Base-by-base conservation (phyloP, 768 basidiomycete genomes). In the Russula dissimulans region DNA sequence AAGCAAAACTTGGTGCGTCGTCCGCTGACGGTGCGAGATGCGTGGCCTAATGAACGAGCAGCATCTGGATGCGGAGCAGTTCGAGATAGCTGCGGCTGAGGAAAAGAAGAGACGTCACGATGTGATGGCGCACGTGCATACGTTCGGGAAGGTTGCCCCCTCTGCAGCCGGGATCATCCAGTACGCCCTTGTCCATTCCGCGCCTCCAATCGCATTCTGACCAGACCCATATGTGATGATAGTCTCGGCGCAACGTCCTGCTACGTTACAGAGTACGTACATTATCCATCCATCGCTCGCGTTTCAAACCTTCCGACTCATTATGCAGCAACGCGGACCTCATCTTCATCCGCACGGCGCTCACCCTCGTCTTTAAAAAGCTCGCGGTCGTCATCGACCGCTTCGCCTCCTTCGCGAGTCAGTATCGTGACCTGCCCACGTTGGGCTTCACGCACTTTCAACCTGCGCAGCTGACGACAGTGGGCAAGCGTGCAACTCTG, bases 41-140 rank as follows among this genome's bases (percentile, higher is more conserved):
- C 4, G 3, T 10, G 5, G 1, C 34, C 34, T 10, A 6, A 34
- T 1, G 7, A 51, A 58, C 39, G 18, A 39, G 12, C 67, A 95
- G 93, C 71, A 87, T 48, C 74, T 98, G 34, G 92, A 93, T 57
- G 86, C 83, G 11, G 83, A 87, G 50, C 97, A 99, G 75, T 95
- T 98, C 69, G 87, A 86, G 64, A 79, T 90, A 55, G 97, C 97
- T 1, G 95, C 93, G 0, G 76, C 81, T 57, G 97, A 99, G 72
- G 97, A 99, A 76, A 98, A 97, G 78, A 97, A 93, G 75, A 77
- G 97, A 29, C 81, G 97, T 12, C 97, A 99, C 75, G 97, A 99
- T 74, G 97, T 99, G 46, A 99, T 99, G 97, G 97, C 97, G 0
- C 97, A 99, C 69, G 97, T 99, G 46, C 93, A 98, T 75, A 97